Percentiles rank a stretch among this genome's conserved stretches.
Conservation (phyloP, 257 asterid genomes). For the Paraleonurus japonicus region DNA sequence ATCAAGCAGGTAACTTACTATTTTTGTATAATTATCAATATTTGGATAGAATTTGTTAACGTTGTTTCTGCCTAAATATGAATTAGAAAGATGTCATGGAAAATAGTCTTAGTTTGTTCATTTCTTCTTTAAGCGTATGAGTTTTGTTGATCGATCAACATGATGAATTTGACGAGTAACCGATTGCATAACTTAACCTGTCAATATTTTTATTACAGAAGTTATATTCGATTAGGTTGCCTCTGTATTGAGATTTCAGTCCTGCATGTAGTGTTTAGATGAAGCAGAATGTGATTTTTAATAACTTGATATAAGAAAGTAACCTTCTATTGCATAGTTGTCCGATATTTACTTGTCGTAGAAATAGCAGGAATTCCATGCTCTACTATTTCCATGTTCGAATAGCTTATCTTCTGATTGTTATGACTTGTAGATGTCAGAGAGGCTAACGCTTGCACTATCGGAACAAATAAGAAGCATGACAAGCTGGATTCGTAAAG, state of each 20-base stretch:
- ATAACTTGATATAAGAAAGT: slow-evolving; percentile 1
- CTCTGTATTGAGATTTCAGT: neutral
- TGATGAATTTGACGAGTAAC: slow-evolving; percentile 7
- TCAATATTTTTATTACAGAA: neutral
- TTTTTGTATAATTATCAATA: neutral
- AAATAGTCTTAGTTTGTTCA: neutral
- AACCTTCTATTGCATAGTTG: slow-evolving; percentile 1
- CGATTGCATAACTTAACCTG: neutral
- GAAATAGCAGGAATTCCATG: neutral
- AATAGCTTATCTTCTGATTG: slow-evolving; percentile 30
- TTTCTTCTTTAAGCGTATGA: neutral
- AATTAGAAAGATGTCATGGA: slow-evolving; percentile 1
- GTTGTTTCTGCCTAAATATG: neutral
- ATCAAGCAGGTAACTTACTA: slow-evolving; percentile 41
- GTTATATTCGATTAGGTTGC: neutral
- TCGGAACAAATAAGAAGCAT: slow-evolving; percentile 45
- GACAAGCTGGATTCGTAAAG: slow-evolving; percentile 46
- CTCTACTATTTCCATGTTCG: neutral
- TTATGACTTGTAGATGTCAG: slow-evolving; percentile 50
- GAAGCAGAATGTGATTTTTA: neutral
- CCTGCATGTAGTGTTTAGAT: slow-evolving; percentile 1
- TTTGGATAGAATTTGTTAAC: slow-evolving; percentile 5
- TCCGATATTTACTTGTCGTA: slow-evolving; percentile 3
- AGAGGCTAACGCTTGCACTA: slow-evolving; percentile 48
- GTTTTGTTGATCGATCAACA: neutral